Conservation (phyloP, 2,329 filamentous ascomycete genomes). For the Verticillium nonalfalfae region DNA sequence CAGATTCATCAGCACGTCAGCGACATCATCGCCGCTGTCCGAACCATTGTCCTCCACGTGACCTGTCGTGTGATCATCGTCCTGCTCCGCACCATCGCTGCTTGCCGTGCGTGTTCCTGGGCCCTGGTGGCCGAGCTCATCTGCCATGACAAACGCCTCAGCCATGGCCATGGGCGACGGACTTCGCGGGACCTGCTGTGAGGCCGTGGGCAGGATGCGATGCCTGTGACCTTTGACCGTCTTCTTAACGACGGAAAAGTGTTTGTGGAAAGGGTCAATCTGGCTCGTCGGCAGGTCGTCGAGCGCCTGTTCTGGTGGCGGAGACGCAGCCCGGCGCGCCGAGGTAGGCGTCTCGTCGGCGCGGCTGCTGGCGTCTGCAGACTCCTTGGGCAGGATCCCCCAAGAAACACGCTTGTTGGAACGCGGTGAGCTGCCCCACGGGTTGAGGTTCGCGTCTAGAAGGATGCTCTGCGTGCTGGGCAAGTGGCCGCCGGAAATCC, state of each 20-base stretch:
- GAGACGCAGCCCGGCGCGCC: slow-evolving; percentile 26
- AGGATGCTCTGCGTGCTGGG: slow-evolving; percentile 27
- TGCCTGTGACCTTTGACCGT: slow-evolving; percentile 22
- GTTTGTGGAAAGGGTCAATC: slow-evolving; percentile 34
- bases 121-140: slow-evolving; percentile 17
- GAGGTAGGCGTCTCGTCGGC: slow-evolving; percentile 1
- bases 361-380: not conserved
- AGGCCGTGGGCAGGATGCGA: slow-evolving; percentile 32
- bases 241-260: slow-evolving; percentile 38
- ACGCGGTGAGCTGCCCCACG: slow-evolving; percentile 4
- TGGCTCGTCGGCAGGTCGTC: slow-evolving; percentile 25
- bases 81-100: not conserved
- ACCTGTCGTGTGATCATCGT: not conserved
- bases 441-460: not conserved
- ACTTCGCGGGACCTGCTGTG: slow-evolving; percentile 33
- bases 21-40: slow-evolving; percentile 31
- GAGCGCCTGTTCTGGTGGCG: slow-evolving; percentile 32
- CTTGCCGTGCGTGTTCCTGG: slow-evolving; percentile 1
- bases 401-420: slow-evolving; percentile 28
- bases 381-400: slow-evolving; percentile 19
- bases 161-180: slow-evolving; percentile 40
- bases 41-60: slow-evolving; percentile 8
- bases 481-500: slow-evolving; percentile 16
- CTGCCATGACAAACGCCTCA: slow-evolving; percentile 40
- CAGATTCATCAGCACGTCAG: slow-evolving; percentile 38